Conservation (phyloP, 331 rosid species). For the Rosa hybrid region DNA sequence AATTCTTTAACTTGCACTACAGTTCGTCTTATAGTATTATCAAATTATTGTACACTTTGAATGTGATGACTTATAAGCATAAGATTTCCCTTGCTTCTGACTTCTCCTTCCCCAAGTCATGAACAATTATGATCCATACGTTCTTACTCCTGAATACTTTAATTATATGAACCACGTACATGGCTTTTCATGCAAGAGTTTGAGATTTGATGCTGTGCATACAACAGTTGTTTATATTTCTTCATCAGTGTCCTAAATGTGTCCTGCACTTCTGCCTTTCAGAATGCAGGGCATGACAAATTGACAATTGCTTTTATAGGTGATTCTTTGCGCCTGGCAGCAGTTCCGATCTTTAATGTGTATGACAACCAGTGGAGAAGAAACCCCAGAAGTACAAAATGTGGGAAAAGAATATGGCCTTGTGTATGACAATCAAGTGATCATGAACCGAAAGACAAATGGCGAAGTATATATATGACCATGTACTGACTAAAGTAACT, state of each 20-base stretch:
- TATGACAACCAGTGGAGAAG: slow-evolving; percentile 77
- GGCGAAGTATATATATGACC: too few relatives aligned
- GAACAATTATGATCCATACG: not conserved
- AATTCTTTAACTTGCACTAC: not conserved
- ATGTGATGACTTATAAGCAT: not conserved
- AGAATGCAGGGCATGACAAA: slow-evolving; percentile 94
- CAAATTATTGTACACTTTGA: not conserved
- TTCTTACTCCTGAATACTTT: not conserved
- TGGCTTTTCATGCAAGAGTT: not conserved
- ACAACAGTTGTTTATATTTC: not conserved
- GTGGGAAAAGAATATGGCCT: slow-evolving; percentile 80
- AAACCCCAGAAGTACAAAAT: slow-evolving; percentile 61
- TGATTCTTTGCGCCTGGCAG: slow-evolving; percentile 88
- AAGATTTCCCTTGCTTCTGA: too few relatives aligned
- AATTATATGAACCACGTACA: not conserved
- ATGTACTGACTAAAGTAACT: too few relatives aligned
- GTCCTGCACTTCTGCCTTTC: slow-evolving; percentile 23
- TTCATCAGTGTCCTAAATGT: slow-evolving; percentile 19
- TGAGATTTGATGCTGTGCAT: not conserved
- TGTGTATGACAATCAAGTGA: slow-evolving; percentile 15
- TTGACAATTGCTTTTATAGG: slow-evolving; percentile 85
- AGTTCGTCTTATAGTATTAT: too few relatives aligned
- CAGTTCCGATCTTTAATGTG: slow-evolving; percentile 96
- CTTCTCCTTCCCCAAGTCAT: not conserved
- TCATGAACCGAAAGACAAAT: too few relatives aligned